Conservation (phyloP, 345 rosid species). For the rapeseed (Brassica napus) region DNA sequence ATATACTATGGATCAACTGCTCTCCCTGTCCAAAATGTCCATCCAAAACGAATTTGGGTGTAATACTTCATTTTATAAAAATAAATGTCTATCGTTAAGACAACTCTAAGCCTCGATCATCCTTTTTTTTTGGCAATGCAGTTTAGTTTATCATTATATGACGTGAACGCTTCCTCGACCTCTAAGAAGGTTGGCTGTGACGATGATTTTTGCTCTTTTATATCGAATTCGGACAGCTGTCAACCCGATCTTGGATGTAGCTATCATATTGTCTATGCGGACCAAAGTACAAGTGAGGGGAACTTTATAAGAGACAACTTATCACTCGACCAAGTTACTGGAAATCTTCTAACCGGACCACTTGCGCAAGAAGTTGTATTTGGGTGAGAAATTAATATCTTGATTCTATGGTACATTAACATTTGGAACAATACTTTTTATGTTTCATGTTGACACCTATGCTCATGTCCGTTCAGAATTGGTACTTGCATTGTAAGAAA, state of each 20-base stretch:
- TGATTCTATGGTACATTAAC: neutral
- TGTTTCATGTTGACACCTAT: neutral
- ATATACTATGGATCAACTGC: neutral
- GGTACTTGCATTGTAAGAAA: neutral
- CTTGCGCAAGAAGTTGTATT: neutral
- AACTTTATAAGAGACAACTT: neutral
- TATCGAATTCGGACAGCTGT: neutral
- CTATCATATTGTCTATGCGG: neutral
- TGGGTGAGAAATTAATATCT: neutral
- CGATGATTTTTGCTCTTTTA: neutral
- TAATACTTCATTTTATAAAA: neutral
- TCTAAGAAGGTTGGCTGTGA: neutral
- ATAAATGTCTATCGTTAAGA: neutral
- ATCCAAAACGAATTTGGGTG: neutral
- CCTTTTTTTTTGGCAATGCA: neutral
- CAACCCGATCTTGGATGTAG: neutral
- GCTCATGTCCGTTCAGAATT: neutral
- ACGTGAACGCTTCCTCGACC: neutral
- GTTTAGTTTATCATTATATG: neutral
- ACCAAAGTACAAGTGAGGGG: neutral
- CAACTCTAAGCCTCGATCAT: neutral
- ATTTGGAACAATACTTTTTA: neutral
- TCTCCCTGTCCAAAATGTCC: neutral
- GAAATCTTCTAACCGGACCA: neutral
- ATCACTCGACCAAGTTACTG: neutral